Evolutionary conservation across 257 asterid species (phyloP).

Genomic region (Nicotiana paniculata): DNA sequence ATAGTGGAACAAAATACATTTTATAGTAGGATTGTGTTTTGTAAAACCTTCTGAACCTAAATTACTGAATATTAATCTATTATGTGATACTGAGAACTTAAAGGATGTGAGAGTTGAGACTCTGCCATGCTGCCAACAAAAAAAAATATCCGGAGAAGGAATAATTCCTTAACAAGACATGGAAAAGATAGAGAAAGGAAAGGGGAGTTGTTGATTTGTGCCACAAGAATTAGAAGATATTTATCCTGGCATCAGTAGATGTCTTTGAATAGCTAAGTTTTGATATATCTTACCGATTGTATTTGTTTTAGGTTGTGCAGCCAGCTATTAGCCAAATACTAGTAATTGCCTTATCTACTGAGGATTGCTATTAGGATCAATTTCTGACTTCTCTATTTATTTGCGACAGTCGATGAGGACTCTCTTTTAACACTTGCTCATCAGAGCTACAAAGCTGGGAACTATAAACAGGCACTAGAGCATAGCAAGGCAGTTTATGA

Average conservation of each 20-base stretch:
- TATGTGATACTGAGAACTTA: not conserved
- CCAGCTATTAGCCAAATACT: not conserved
- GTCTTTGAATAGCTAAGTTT: not conserved
- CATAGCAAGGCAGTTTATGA: constrained; percentile 86
- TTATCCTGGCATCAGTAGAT: not conserved
- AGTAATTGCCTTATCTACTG: not conserved
- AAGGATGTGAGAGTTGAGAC: not conserved
- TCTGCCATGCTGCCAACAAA: not conserved
- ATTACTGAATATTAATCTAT: not conserved
- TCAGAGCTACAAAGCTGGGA: constrained; percentile 82
- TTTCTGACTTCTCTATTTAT: constrained; percentile 4
- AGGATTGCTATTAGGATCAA: not conserved
- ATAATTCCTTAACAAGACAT: not conserved
- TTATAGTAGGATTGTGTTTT: not conserved
- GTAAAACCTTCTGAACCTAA: not conserved
- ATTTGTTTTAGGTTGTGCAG: not conserved
- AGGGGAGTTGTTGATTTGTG: constrained; percentile 1
- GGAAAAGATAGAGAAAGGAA: not conserved
- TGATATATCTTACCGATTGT: not conserved
- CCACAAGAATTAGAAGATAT: not conserved
- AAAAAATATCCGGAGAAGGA: not conserved
- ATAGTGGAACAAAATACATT: not conserved
- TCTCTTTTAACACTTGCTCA: constrained; percentile 77
- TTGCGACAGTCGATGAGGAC: constrained; percentile 75
- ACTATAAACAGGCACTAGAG: constrained; percentile 83